A percentile compares a stretch with the other conserved stretches of the same genome.
These are phyloP conservation scores for Ramalina intermedia DNA, from an alignment of 495 filamentous ascomycete genomes.

Conservation along the genomic window DNA sequence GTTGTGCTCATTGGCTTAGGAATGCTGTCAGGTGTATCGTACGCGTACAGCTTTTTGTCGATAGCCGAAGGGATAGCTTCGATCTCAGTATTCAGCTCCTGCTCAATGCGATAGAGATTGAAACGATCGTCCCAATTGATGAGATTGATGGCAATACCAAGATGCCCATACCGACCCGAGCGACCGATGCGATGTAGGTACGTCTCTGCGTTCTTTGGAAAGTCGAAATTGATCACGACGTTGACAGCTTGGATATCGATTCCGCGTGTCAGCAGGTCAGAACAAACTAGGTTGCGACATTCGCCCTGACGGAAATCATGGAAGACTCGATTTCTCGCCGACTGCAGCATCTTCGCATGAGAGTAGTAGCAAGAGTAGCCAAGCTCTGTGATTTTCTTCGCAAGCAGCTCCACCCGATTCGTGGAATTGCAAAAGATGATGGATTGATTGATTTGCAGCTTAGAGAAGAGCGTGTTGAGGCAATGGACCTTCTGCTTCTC, in stretches of 20 bases:
- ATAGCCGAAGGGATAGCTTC: conserved; percentile 86
- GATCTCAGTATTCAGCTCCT: conserved; percentile 94
- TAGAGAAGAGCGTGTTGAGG: conserved; percentile 95
- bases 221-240: conserved; percentile 99
- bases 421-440: conserved; percentile 99
- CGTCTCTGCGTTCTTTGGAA: conserved; percentile 98
- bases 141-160: conserved; percentile 95
- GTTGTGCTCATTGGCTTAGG: conserved; percentile 53
- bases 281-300: conserved; percentile 95
- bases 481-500: conserved; percentile 99
- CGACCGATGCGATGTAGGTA: conserved; percentile 98
- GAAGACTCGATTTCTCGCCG: conserved; percentile 93
- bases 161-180: conserved; percentile 90
- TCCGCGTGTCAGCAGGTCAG: conserved; percentile 91
- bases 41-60: conserved; percentile 96
- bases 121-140: conserved; percentile 99
- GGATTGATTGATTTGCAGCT: conserved; percentile 98
- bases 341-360: conserved; percentile 96
- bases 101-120: conserved; percentile 97
- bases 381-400: conserved; percentile 98
- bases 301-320: conserved; percentile 98
- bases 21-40: conserved; percentile 89
- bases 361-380: conserved; percentile 99
- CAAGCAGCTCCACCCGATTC: conserved; percentile 89
- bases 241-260: conserved; percentile 99